Evolutionary conservation across 805 yeast genomes (phyloP).

Genomic region (Candida jianshihensis): DNA sequence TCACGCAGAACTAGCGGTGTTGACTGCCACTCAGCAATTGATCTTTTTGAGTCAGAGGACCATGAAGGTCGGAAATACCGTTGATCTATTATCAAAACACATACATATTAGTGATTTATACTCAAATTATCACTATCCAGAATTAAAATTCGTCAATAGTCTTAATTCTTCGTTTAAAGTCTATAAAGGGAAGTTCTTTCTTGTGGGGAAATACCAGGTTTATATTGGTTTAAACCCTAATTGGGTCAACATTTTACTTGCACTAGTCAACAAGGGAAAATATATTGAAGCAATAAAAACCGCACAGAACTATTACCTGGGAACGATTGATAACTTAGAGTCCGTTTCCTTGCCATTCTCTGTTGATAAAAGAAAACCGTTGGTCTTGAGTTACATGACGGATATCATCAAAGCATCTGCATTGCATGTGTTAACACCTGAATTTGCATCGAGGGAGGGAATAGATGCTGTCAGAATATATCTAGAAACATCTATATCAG

Average conservation of each 20-base stretch:
- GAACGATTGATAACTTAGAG: conserved; percentile 37
- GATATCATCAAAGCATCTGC: conserved; percentile 40
- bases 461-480: conserved; percentile 25
- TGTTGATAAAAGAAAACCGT: conserved; percentile 33
- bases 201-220: conserved; percentile 46
- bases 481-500: conserved; percentile 32
- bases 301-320: conserved; percentile 46
- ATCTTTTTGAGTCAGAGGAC: conserved; percentile 34
- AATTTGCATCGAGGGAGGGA: conserved; percentile 5
- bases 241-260: conserved; percentile 59
- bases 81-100: conserved; percentile 25
- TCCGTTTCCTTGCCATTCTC: conserved; percentile 52
- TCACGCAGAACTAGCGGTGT: conserved; percentile 28
- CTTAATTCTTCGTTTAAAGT: conserved; percentile 25
- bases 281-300: conserved; percentile 51
- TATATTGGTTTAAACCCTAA: conserved; percentile 51
- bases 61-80: conserved; percentile 23
- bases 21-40: conserved; percentile 41
- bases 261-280: conserved; percentile 45
- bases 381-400: conserved; percentile 47
- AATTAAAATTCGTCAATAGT: conserved; percentile 5
- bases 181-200: conserved; percentile 40
- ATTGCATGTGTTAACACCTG: conserved; percentile 13
- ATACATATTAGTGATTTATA: conserved; percentile 28
- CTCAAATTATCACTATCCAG: conserved; percentile 4